Base-by-base conservation (phyloP, 2,329 filamentous ascomycete genomes). In the Dothidotthia symphoricarpi region DNA sequence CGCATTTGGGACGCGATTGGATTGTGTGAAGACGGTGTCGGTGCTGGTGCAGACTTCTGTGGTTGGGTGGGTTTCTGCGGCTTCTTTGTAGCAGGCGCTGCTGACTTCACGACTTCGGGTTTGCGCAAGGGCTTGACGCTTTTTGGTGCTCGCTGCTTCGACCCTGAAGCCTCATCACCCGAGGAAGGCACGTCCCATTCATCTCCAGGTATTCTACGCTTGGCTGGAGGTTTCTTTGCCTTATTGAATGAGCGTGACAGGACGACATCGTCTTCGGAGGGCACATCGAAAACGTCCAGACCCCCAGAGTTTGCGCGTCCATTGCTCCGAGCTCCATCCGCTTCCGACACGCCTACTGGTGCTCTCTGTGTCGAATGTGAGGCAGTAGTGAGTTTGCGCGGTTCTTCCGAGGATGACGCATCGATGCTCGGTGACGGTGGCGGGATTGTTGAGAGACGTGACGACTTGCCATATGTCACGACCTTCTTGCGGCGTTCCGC, bases 281-380 rank as follows among this genome's bases (percentile, higher is more conserved):
- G 70, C 14, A 74, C 62, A 43, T 75, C 71, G 49, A 72, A 75
- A 13, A 68, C 50, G 31, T 63, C 57, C 16, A 28, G 31, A 14
- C 43, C 34, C 7, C 38, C 28, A 2, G 42, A 30, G 22, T 40
- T 47, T 35, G 39, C 35, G 34, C 43, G 44, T 31, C 31, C 24
- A 24, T 36, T 41, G 8, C 12, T 24, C 11, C 31, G 14, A 16
- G 36, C 31, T 24, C 29, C 35, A 14, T 25, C 37, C 34, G 31
- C 12, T 14, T 49, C 44, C 19, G 33, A 14, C 14, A 24, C n/a
- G 6, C 38, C 38, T 28, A 26, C 47, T 12, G 47, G 34, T 29
- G 27, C 41, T 26, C 47, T 49, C 45, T 49, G 28, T 13, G 40
- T 24, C 11, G 27, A 45, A 19, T 33, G 34, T 26, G 34, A 16